Percentiles rank a stretch among this genome's conserved stretches.
These are phyloP conservation scores for Termitomyces sp. DNA, from an alignment of 768 basidiomycete genomes.

Conservation along the genomic window DNA sequence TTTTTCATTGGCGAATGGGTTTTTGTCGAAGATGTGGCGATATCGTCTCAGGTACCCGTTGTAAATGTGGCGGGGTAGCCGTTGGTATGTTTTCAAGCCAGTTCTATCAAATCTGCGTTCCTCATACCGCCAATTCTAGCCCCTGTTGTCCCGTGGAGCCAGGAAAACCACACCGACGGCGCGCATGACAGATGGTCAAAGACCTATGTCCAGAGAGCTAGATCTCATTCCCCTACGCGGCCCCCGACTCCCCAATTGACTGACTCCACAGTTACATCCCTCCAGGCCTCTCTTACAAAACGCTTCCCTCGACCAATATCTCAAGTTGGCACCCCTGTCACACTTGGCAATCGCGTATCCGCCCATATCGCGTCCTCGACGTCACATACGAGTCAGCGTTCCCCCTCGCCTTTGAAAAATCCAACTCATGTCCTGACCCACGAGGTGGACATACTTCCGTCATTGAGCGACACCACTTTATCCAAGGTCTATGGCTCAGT, in stretches of 20 bases:
- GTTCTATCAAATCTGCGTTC: background rate
- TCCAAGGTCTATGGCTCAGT: constrained; percentile 87
- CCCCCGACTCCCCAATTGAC: constrained; percentile 25
- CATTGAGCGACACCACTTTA: constrained; percentile 53
- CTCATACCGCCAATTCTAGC: constrained; percentile 37
- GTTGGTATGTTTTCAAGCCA: constrained; percentile 58
- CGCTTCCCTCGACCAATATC: constrained; percentile 51
- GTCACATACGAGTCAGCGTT: constrained; percentile 34
- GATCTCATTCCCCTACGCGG: constrained; percentile 39
- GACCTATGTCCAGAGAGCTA: constrained; percentile 65
- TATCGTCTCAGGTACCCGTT: constrained; percentile 68
- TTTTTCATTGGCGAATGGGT: constrained; percentile 48
- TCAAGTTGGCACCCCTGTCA: constrained; percentile 27
- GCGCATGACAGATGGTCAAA: constrained; percentile 74
- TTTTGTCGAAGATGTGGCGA: constrained; percentile 87
- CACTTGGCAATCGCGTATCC: constrained; percentile 48
- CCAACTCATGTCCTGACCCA: constrained; percentile 51
- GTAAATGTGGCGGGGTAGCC: constrained; percentile 76
- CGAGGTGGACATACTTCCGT: constrained; percentile 61
- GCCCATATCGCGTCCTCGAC: constrained; percentile 58
- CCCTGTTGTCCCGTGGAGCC: constrained; percentile 68
- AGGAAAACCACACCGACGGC: constrained; percentile 37
- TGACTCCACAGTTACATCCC: constrained; percentile 17
- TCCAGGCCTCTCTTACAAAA: constrained; percentile 32
- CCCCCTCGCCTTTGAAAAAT: constrained; percentile 60